phyloP scores from a whole-genome alignment of 352 stramenopile species.

The Globisporangium heterothallicum region DNA sequence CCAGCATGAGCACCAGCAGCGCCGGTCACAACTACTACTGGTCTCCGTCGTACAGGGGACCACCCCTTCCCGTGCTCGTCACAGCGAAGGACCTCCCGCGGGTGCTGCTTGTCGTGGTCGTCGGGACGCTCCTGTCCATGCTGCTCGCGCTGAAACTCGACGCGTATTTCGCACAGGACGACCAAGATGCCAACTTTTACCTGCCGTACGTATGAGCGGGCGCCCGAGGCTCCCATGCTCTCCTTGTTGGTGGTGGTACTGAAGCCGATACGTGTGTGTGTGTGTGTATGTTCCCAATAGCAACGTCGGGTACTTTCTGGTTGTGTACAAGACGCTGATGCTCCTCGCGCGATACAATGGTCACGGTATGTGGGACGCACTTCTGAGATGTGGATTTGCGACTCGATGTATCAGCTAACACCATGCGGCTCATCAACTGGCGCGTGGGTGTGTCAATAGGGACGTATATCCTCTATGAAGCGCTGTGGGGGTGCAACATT shows the following conservation, averaged over 20 bases:
- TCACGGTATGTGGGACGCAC: constrained; percentile 35
- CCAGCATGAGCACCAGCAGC: neutral
- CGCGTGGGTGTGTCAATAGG: constrained; percentile 17
- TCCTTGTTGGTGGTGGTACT: neutral
- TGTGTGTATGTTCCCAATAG: constrained; percentile 23
- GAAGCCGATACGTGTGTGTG: neutral
- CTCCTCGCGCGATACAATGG: constrained; percentile 47
- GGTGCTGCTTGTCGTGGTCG: constrained; percentile 24
- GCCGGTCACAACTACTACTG: constrained; percentile 9
- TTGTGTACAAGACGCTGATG: constrained; percentile 45
- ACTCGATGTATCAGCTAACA: neutral
- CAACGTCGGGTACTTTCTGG: constrained; percentile 42
- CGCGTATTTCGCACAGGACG: constrained; percentile 32
- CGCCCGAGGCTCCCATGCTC: neutral
- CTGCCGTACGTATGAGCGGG: constrained; percentile 35
- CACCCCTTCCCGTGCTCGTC: constrained; percentile 49
- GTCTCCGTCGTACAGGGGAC: constrained; percentile 15
- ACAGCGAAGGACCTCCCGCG: constrained; percentile 47
- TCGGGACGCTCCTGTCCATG: constrained; percentile 24
- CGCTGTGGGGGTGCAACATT: constrained; percentile 80
- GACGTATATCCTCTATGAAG: constrained; percentile 76
- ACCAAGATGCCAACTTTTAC: constrained; percentile 38
- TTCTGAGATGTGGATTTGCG: neutral
- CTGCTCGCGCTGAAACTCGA: constrained; percentile 55
- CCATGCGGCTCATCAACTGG: neutral